Evolutionary conservation across 495 filamentous ascomycete genomes (phyloP), one percentile per base, ranked within the genome.

Genomic region (Xylaria curta): DNA sequence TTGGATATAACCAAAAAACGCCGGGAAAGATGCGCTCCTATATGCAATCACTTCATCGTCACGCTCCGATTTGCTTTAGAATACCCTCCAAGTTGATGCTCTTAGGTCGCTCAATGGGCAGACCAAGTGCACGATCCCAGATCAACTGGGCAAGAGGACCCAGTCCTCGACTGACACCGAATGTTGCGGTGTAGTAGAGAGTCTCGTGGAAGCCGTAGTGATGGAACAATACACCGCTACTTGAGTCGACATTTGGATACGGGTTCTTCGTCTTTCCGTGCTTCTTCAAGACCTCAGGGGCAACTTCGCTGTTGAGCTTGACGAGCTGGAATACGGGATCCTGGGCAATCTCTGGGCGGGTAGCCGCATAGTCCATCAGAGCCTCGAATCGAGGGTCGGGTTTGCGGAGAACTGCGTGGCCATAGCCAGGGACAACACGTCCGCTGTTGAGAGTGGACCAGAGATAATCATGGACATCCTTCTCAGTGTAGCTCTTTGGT

Each of bases 261-360:
- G 95, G 95, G 86, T 98, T 98, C 88, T 98, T 98, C 74, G 96
- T 98, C 92, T 98, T 98, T 77, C 96, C 96, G 76, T 99, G 96
- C 84, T 97, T 89, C 68, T 87, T 93, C 72, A 99, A 83, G 36
- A 99, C 96, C 19, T 88, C 87, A 13, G 96, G 96, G 0, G 96
- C 96, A 61, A 91, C 85, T 68, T 84, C 81, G 74, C 85, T 87
- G 83, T 95, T 97, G 84, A 91, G 89, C 87, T 93, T 92, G 42
- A 99, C 96, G 19, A 99, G 90, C 80, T 93, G 88, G 89, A 97
- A 98, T 54, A 98, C 90, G 4, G 96, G 94, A 82, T 98, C 93
- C 36, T 85, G 83, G 12, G 92, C 89, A 49, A 99, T 97, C 74
- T 94, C 91, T 13, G 93, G 92, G 17, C 95, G 90, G 13, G 92